phyloP scores from a whole-genome alignment of 1,284 basidiomycete genomes.

The Cryptococcus wingfieldii region DNA sequence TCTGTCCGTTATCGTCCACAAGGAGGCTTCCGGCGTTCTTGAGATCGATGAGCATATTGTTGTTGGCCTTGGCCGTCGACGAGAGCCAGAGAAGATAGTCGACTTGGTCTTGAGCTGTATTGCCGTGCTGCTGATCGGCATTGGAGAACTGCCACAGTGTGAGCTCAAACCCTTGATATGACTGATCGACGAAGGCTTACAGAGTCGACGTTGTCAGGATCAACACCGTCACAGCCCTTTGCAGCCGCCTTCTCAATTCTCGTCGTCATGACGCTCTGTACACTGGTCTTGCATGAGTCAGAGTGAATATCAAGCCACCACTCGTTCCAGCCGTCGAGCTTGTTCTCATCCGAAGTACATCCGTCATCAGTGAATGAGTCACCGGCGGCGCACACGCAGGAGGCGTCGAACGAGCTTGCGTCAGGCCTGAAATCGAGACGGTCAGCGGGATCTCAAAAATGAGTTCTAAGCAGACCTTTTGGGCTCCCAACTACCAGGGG shows the following conservation, averaged over 20 bases:
- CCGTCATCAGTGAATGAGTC: neutral
- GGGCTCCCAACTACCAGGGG: conserved; percentile 40
- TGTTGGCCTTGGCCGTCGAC: conserved; percentile 17
- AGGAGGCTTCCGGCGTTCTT: conserved; percentile 40
- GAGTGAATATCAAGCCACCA: conserved; percentile 37
- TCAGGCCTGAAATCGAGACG: conserved; percentile 10
- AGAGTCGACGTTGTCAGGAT: conserved; percentile 45
- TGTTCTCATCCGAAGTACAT: conserved; percentile 13
- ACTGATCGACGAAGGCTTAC: conserved; percentile 8
- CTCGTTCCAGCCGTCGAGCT: conserved; percentile 35
- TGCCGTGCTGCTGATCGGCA: conserved; percentile 18
- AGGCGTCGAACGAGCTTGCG: conserved; percentile 16
- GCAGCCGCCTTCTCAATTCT: conserved; percentile 30
- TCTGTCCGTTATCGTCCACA: conserved; percentile 12
- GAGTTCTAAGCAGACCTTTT: neutral
- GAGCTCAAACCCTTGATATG: neutral
- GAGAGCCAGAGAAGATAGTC: conserved; percentile 38
- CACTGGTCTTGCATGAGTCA: conserved; percentile 22
- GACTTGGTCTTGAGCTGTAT: conserved; percentile 26
- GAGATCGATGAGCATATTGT: conserved; percentile 23
- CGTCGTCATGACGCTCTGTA: conserved; percentile 22
- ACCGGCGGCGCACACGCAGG: conserved; percentile 29
- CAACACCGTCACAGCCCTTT: conserved; percentile 46
- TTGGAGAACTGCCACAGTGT: neutral
- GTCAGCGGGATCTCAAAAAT: neutral